Percentiles rank a stretch among this genome's conserved stretches.
Evolutionary conservation across 306 rosid species (phyloP).

Genomic region (Cicer cuneatum): DNA sequence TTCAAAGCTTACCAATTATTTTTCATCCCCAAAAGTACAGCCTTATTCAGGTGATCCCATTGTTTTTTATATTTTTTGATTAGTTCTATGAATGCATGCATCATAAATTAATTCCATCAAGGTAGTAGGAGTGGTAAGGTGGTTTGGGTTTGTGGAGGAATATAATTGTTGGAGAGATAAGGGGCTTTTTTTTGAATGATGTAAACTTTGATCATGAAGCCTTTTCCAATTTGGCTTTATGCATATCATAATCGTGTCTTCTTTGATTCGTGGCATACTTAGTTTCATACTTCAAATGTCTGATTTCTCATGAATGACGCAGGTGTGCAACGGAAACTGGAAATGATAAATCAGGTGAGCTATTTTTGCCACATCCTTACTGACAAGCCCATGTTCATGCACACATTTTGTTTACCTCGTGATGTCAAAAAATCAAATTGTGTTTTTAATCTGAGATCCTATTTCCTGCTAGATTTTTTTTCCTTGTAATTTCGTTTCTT

Average conservation of each 20-base stretch:
- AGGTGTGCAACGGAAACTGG: conserved; percentile 97
- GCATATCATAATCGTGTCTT: background rate
- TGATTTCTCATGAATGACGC: conserved; percentile 50
- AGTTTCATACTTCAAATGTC: background rate
- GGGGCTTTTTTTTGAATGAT: conserved; percentile 3
- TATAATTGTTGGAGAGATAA: background rate
- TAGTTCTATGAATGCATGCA: background rate
- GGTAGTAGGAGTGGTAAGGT: background rate
- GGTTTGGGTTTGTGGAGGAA: background rate
- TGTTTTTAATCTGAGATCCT: background rate
- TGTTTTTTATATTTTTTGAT: background rate
- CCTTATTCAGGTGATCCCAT: conserved; percentile 66
- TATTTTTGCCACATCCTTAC: background rate
- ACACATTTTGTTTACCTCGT: background rate
- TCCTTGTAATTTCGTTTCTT: background rate
- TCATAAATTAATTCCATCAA: background rate
- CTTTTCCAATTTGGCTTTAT: conserved; percentile 17
- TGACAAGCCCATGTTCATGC: background rate
- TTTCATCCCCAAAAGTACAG: conserved; percentile 65
- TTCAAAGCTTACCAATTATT: conserved; percentile 60
- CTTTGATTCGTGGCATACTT: background rate
- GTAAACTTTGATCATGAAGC: background rate
- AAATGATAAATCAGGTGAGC: conserved; percentile 74
- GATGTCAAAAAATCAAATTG: background rate
- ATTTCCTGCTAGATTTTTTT: background rate